Base-by-base conservation (phyloP, 169 alveolate genomes). In the Eimeria praecox region DNA sequence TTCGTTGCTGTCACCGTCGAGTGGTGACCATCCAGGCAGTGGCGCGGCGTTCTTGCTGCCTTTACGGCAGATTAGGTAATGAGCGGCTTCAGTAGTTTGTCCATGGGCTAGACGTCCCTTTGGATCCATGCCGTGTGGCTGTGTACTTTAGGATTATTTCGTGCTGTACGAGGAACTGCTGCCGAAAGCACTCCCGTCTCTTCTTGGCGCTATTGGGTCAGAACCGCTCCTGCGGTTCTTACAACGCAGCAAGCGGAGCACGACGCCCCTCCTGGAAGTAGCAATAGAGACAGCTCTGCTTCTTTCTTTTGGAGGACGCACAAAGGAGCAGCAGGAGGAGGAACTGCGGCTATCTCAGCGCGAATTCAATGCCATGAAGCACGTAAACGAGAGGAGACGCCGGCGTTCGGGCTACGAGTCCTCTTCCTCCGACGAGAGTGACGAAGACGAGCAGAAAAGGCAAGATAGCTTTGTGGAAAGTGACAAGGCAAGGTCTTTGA, bases 251-350 rank as follows among this genome's bases (percentile, higher is more conserved):
- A 56, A 35, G 59, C 92, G 80, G 33, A 73, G 90, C 62, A 73
- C 87, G 24, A 49, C 88, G 12, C 92, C 92, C 10, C 56, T 92
- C 52, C 88, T 92, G 54, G 96, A 92, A 30, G 93, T 91, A 9
- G 96, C 87, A 18, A 56, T 92, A 18, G 93, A 92, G 40, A 87
- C 92, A 33, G 96, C 96, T 52, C 77, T 92, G 40, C 88, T 80
- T 35, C 96, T 92, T n/a, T 92, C 93, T 0, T 80, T 40, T 20
- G 96, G 96, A 10, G 95, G 95, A 3, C 59, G 87, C 42, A 59
- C 85, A 20, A 27, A 73, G 49, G 92, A 92, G 88, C 92, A 85
- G 59, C 90, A 54, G 27, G 92, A 92, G n/a, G 91, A 92, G 73
- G 91, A 71, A 77, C 64, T 77, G 44, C 78, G 91, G 82, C n/a